Percentiles rank a stretch among this genome's conserved stretches.
Conservation (phyloP, 441 rosid genomes). For the Syzygium malaccense region DNA sequence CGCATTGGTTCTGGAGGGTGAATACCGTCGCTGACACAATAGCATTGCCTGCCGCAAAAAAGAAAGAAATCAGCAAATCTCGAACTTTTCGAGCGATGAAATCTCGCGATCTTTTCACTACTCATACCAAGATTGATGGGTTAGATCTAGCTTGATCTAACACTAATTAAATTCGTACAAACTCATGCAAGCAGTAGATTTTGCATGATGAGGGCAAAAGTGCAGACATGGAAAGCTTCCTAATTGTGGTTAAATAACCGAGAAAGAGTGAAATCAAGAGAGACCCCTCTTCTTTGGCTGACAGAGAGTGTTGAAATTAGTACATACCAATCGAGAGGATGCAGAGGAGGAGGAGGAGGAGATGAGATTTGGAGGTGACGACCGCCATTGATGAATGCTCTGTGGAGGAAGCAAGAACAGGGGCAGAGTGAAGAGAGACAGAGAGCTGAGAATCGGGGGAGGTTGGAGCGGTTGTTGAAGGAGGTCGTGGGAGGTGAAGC, state of each 20-base stretch:
- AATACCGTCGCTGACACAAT: not conserved
- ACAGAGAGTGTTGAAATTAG: not conserved
- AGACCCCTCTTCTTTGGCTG: not conserved
- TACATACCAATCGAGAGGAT: not conserved
- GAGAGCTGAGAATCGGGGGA: not conserved
- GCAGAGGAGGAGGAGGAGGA: constrained; percentile 15
- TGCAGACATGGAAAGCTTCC: not conserved
- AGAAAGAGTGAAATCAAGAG: not conserved
- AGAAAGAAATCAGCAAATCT: not conserved
- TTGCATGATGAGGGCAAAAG: not conserved
- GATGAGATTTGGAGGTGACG: constrained; percentile 4
- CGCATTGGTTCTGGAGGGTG: constrained; percentile 11
- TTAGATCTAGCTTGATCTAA: not conserved
- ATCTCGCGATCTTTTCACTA: not conserved
- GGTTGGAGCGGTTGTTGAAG: not conserved
- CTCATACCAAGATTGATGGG: not conserved
- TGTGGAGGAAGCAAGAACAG: not conserved
- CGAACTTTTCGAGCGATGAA: not conserved
- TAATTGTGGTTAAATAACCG: not conserved
- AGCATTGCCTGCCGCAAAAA: not conserved
- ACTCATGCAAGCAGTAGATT: not conserved
- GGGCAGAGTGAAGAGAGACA: not conserved
- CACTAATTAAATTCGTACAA: not conserved
- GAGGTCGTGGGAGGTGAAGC: not conserved
- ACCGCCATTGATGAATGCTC: constrained; percentile 24